These are phyloP conservation scores for Podila verticillata DNA, from an alignment of 192 early-diverging fungal species.

Conservation along the genomic window DNA sequence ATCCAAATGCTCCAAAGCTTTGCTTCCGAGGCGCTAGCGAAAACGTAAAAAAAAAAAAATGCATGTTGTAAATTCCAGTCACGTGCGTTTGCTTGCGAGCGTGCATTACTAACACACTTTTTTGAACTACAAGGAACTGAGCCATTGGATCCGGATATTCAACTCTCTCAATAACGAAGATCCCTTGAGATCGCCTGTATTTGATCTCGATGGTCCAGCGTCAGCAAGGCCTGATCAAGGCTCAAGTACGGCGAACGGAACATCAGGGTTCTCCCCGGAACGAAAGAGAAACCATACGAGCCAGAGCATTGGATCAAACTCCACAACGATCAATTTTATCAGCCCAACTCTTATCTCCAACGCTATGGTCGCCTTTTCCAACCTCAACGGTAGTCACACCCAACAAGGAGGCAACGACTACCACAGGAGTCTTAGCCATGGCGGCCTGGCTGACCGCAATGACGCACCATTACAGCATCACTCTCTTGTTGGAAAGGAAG, in stretches of 20 bases:
- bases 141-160: conserved; percentile 45
- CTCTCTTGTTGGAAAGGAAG: conserved; percentile 12
- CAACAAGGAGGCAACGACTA: background rate
- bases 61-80: background rate
- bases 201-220: background rate
- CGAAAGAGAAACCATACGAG: conserved; percentile 28
- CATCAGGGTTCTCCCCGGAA: conserved; percentile 16
- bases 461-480: conserved; percentile 11
- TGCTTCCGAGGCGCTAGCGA: conserved; percentile 42
- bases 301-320: background rate
- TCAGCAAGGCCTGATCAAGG: conserved; percentile 10
- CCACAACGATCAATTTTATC: conserved; percentile 21
- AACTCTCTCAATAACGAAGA: conserved; percentile 22
- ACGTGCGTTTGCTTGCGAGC: background rate
- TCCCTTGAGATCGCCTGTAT: conserved; percentile 4
- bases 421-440: background rate
- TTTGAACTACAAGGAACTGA: conserved; percentile 19
- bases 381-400: background rate
- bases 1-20: conserved; percentile 22
- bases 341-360: conserved; percentile 35
- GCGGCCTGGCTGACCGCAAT: background rate
- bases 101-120: background rate
- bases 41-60: conserved; percentile 13
- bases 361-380: conserved; percentile 26
- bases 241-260: background rate